Conservation (phyloP, 495 filamentous ascomycete genomes). For the Tetracladium setigerum region DNA sequence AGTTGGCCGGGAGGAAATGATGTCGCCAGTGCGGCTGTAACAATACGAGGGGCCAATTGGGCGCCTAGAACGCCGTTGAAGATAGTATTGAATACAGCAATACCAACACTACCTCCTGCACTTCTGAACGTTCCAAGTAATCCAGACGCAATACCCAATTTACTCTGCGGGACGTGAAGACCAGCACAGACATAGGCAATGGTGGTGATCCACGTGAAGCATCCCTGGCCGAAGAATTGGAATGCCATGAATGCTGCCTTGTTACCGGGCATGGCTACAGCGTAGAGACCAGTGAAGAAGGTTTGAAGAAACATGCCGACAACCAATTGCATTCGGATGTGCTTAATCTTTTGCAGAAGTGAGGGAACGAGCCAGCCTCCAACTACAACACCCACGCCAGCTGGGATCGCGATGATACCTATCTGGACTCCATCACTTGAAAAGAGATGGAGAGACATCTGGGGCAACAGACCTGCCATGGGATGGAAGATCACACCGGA, state of each 20-base stretch:
- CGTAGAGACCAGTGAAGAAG: conserved; percentile 26
- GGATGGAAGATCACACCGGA: conserved; percentile 26
- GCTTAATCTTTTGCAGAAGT: conserved; percentile 26
- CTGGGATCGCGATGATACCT: conserved; percentile 17
- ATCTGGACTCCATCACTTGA: conserved; percentile 21
- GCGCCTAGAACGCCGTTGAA: conserved; percentile 7
- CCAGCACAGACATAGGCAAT: conserved; percentile 26
- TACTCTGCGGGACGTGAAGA: conserved; percentile 25
- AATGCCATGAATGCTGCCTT: conserved; percentile 24
- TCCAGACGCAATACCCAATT: conserved; percentile 25
- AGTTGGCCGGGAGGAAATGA: conserved; percentile 9
- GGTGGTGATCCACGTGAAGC: conserved; percentile 28
- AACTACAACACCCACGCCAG: conserved; percentile 21
- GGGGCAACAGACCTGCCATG: conserved; percentile 18
- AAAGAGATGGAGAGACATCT: conserved; percentile 23
- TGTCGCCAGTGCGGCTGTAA: conserved; percentile 3
- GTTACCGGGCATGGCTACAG: conserved; percentile 23
- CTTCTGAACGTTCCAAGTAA: conserved; percentile 21
- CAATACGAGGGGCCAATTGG: conserved; percentile 13
- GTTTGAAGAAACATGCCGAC: conserved; percentile 29
- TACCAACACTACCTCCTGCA: conserved; percentile 15
- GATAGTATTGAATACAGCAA: conserved; percentile 17
- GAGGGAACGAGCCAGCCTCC: conserved; percentile 24
- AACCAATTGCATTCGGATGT: conserved; percentile 25
- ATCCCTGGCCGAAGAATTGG: conserved; percentile 26